Conservation (phyloP, 2,329 filamentous ascomycete genomes). For the Neospermospora avenae region DNA sequence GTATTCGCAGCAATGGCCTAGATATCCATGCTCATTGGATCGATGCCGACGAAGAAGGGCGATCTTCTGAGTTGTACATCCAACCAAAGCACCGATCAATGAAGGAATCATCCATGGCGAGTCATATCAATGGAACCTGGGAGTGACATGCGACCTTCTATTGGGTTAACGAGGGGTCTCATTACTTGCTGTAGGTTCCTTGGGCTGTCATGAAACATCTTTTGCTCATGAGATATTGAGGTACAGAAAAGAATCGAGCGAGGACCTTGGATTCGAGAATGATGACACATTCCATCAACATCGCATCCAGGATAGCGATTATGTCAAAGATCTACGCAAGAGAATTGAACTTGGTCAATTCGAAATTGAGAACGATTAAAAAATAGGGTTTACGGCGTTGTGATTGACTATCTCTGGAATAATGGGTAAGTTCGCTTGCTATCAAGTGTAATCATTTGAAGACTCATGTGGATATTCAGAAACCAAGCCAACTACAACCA, state of each 20-base stretch:
- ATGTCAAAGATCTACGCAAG: neutral
- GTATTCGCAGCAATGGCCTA: neutral
- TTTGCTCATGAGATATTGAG: neutral
- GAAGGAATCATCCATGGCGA: neutral
- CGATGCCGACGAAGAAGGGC: neutral
- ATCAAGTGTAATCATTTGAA: too few species aligned
- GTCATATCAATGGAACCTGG: neutral
- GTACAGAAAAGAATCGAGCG: neutral
- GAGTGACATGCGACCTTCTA: neutral
- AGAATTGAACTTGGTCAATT: neutral
- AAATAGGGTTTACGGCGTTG: neutral
- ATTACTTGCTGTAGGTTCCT: neutral
- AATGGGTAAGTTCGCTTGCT: neutral
- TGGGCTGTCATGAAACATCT: too few species aligned
- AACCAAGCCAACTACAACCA: neutral
- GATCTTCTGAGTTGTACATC: neutral
- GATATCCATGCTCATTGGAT: neutral
- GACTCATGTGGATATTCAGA: neutral
- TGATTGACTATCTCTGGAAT: neutral
- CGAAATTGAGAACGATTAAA: neutral
- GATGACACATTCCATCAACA: slow-evolving; percentile 1
- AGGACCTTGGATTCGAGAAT: neutral
- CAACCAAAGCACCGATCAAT: neutral
- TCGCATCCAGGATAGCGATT: neutral
- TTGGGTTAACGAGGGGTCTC: neutral